Percentiles rank a stretch among this genome's conserved stretches.
phyloP scores from a whole-genome alignment of 495 filamentous ascomycete genomes.

The Amphirosellinia nigrospora region DNA sequence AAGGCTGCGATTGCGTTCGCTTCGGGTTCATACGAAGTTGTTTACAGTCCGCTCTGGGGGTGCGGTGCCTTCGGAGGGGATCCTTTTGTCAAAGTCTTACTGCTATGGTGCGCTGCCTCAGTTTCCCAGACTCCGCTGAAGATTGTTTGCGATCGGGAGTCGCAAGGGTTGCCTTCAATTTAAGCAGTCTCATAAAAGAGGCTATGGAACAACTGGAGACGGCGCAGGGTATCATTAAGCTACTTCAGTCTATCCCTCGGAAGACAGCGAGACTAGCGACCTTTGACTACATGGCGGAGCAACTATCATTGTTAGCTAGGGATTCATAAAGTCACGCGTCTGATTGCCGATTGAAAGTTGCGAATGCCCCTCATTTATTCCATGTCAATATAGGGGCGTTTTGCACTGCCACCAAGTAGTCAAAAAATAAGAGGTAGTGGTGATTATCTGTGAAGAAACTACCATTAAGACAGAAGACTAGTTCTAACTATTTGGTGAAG shows the following conservation, averaged over 20 bases:
- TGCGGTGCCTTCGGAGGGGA: slow-evolving; percentile 40
- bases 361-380: too few species aligned
- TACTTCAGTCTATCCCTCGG: slow-evolving; percentile 1
- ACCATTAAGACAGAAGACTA: too few species aligned
- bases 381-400: too few species aligned
- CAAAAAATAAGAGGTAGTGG: too few species aligned
- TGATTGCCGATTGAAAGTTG: too few species aligned
- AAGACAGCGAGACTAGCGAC: slow-evolving; percentile 11
- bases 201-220: background rate
- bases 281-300: background rate
- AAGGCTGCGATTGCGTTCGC: slow-evolving; percentile 35
- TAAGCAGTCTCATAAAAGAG: background rate
- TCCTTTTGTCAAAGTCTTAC: slow-evolving; percentile 34
- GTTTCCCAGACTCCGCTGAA: slow-evolving; percentile 26
- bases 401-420: too few species aligned
- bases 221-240: background rate
- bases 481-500: too few species aligned
- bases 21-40: slow-evolving; percentile 5
- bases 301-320: background rate
- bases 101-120: slow-evolving; percentile 39
- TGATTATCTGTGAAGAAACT: too few species aligned
- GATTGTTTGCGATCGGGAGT: slow-evolving; percentile 28
- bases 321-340: background rate
- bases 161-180: background rate
- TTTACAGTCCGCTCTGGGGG: slow-evolving; percentile 37